A percentile compares a stretch with the other conserved stretches of the same genome.
Conservation (phyloP, 805 yeast species). For the Pichia nanzhaoensis region DNA sequence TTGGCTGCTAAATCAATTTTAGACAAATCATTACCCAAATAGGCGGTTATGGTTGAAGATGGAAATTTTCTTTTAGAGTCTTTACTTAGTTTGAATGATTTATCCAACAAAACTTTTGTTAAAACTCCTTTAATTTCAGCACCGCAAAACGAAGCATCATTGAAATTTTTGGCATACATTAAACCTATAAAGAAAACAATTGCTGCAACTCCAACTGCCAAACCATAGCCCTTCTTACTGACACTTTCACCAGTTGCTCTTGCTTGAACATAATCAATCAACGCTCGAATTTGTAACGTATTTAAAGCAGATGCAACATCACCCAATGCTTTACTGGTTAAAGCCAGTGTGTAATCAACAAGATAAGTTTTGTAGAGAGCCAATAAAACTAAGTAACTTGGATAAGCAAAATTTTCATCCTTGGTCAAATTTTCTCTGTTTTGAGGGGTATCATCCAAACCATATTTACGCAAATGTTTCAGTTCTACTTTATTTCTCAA, state of each 20-base stretch:
- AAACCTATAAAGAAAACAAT: slow-evolving; percentile 47
- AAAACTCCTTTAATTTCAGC: slow-evolving; percentile 64
- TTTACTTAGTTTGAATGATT: slow-evolving; percentile 56
- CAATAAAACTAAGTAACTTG: slow-evolving; percentile 36
- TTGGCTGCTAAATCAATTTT: slow-evolving; percentile 74
- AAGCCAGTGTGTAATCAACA: slow-evolving; percentile 35
- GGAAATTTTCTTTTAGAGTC: slow-evolving; percentile 55
- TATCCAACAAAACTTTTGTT: slow-evolving; percentile 63
- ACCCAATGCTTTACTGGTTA: slow-evolving; percentile 37
- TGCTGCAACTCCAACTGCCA: slow-evolving; percentile 59
- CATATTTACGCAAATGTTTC: slow-evolving; percentile 30
- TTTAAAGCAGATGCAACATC: slow-evolving; percentile 49
- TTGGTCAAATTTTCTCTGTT: slow-evolving; percentile 30
- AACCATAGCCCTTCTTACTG: slow-evolving; percentile 62
- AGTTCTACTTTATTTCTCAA: slow-evolving; percentile 28
- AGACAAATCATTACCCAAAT: slow-evolving; percentile 76
- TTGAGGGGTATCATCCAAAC: slow-evolving; percentile 26
- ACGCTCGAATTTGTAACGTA: slow-evolving; percentile 58
- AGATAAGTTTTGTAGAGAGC: slow-evolving; percentile 47
- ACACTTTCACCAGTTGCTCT: slow-evolving; percentile 39
- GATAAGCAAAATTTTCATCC: slow-evolving; percentile 37
- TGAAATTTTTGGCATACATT: slow-evolving; percentile 56
- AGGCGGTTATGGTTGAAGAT: slow-evolving; percentile 63
- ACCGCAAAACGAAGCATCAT: slow-evolving; percentile 55
- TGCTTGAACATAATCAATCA: slow-evolving; percentile 58